Evolutionary conservation across 108 stramenopile species (phyloP).

Genomic region (Pseudonitzschia multistriata): DNA sequence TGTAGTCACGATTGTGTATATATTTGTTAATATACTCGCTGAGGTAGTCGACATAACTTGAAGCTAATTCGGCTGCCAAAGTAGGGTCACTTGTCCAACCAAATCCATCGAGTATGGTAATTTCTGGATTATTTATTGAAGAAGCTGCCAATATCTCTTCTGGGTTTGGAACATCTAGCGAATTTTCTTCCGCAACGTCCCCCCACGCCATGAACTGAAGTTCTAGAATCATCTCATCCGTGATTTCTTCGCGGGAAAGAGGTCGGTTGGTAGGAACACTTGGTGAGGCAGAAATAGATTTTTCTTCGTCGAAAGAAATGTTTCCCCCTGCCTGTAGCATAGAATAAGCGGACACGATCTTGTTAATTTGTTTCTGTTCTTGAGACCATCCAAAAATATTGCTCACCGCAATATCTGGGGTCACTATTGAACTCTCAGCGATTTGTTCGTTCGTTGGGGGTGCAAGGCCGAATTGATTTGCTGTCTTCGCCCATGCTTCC

Average conservation of each 20-base stretch:
- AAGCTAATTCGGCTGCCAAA: constrained; percentile 26
- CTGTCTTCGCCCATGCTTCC: constrained; percentile 57
- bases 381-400: constrained; percentile 60
- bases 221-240: constrained; percentile 51
- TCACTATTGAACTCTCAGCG: constrained; percentile 33
- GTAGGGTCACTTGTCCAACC: constrained; percentile 51
- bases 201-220: constrained; percentile 66
- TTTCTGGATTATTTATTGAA: constrained; percentile 41
- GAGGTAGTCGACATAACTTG: constrained; percentile 18
- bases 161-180: constrained; percentile 46
- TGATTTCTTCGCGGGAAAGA: constrained; percentile 1
- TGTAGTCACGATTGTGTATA: constrained; percentile 9
- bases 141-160: constrained; percentile 62
- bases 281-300: not conserved
- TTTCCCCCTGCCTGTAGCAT: constrained; percentile 12
- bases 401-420: constrained; percentile 49
- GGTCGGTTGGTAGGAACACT: not conserved
- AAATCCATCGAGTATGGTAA: constrained; percentile 50
- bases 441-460: constrained; percentile 52
- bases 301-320: not conserved
- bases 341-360: constrained; percentile 38
- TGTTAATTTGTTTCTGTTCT: constrained; percentile 41
- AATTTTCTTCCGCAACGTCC: constrained; percentile 50
- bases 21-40: constrained; percentile 8
- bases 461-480: constrained; percentile 34